These are phyloP conservation scores for Xylogone sp. DNA, from an alignment of 2,329 filamentous ascomycete genomes.

Conservation along the genomic window DNA sequence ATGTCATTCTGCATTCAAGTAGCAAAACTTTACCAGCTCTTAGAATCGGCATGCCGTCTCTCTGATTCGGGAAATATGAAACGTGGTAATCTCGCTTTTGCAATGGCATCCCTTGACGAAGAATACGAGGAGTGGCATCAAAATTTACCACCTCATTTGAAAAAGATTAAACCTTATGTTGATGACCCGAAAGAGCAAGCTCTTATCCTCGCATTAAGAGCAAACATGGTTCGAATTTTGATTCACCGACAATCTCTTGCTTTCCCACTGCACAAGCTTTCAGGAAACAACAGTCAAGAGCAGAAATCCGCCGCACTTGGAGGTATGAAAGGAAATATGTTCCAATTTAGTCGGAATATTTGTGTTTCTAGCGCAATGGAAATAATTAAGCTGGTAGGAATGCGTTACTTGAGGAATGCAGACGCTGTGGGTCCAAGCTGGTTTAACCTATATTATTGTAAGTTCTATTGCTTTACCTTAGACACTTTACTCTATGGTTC, in stretches of 20 bases:
- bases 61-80: neutral
- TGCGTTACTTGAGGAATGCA: conserved; percentile 6
- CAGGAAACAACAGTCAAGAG: neutral
- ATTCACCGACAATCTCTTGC: conserved; percentile 1
- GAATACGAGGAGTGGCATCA: neutral
- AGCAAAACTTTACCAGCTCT: conserved; percentile 8
- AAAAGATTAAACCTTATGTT: neutral
- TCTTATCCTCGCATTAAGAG: conserved; percentile 1
- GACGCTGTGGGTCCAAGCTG: conserved; percentile 7
- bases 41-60: conserved; percentile 2
- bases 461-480: neutral
- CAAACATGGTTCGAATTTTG: conserved; percentile 1
- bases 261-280: neutral
- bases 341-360: neutral
- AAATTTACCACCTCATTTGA: neutral
- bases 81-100: neutral
- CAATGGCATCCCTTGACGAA: neutral
- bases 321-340: neutral
- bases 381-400: neutral
- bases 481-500: neutral
- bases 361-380: neutral
- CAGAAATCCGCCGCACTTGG: neutral
- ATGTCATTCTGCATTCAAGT: conserved; percentile 4
- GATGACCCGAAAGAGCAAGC: neutral
- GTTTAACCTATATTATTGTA: conserved; percentile 11